Conservation (phyloP, 768 basidiomycete species). For the Baorangia bicolor region DNA sequence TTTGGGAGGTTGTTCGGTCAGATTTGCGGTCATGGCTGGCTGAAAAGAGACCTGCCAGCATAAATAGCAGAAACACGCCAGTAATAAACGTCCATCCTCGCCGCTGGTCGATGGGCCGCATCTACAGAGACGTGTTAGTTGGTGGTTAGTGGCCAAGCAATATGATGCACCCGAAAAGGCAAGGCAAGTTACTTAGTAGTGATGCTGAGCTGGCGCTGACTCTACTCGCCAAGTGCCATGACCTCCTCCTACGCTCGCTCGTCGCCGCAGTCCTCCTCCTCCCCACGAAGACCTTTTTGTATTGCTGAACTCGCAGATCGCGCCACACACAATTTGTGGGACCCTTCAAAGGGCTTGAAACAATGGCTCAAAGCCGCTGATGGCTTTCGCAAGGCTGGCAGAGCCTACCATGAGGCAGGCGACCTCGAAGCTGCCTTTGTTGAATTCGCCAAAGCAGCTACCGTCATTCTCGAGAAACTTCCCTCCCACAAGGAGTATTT, state of each 20-base stretch:
- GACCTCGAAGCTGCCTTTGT: conserved; percentile 75
- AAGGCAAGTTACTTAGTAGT: conserved; percentile 7
- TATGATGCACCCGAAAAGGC: conserved; percentile 19
- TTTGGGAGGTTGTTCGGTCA: neutral
- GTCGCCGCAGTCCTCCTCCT: conserved; percentile 16
- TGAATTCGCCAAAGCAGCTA: conserved; percentile 69
- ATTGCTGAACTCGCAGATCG: conserved; percentile 66
- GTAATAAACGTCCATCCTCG: conserved; percentile 43
- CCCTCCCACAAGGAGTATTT: conserved; percentile 69
- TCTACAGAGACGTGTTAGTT: neutral
- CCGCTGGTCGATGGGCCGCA: conserved; percentile 16
- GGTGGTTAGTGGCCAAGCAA: conserved; percentile 1
- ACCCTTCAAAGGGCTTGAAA: conserved; percentile 60
- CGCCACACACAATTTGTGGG: conserved; percentile 56
- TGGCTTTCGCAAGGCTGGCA: conserved; percentile 56
- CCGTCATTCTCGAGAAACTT: conserved; percentile 76
- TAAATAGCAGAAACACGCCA: conserved; percentile 45
- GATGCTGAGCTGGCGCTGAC: conserved; percentile 17
- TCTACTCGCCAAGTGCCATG: conserved; percentile 18
- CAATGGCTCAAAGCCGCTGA: conserved; percentile 66
- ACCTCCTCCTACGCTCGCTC: conserved; percentile 17
- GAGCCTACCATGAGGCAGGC: conserved; percentile 42
- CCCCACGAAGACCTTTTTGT: conserved; percentile 47
- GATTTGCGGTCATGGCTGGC: conserved; percentile 30
- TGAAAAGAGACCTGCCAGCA: conserved; percentile 48